Base-by-base conservation (phyloP, 2,329 filamentous ascomycete genomes). In the Botrytis elliptica region DNA sequence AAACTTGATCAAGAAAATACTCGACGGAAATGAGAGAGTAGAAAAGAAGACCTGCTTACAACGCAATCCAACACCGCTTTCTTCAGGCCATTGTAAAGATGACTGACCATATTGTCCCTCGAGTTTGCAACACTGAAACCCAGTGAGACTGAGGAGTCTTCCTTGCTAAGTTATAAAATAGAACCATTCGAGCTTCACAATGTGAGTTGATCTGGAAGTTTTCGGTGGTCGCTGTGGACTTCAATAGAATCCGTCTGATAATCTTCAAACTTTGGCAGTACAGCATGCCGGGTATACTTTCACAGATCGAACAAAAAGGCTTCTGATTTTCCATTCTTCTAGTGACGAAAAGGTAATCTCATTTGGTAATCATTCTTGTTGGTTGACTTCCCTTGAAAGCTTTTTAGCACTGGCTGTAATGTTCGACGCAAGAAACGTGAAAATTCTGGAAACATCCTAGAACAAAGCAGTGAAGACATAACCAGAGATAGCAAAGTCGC, bases 41-140 rank as follows among this genome's bases (percentile, higher is more conserved):
- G 33, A 66, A 42, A 65, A 46, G 12, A 20, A 38, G 36, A 18
- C 33, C 36, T n/a, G 6, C 64, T 66, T 18, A 66, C 44, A 87
- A 75, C 87, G 85, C 49, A 78, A 38, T 36, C 74, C 55, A 33
- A 75, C 74, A 16, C 74, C 76, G 84, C 86, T 85, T 57, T 82
- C 79, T 20, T 80, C 79, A 79, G 65, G 6, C 73, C 55, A 46
- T 78, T 79, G 36, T 78, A 81, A 20, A 83, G 78, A 46, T 79
- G 72, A n/a, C 79, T 76, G 20, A 80, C 62, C 3, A 88, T 86
- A 40, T 67, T 76, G 68, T 79, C 78, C 16, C 79, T 77, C 83
- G 82, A 83, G 66, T 82, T 78, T 5, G 79, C 80, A 60, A 72
- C 46, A 46, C 81, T 78, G 16, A 75, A 74, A 57, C 52, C n/a